These are phyloP conservation scores for Dioscorea dumetorum DNA, from an alignment of 106 monocot species.

Conservation along the genomic window DNA sequence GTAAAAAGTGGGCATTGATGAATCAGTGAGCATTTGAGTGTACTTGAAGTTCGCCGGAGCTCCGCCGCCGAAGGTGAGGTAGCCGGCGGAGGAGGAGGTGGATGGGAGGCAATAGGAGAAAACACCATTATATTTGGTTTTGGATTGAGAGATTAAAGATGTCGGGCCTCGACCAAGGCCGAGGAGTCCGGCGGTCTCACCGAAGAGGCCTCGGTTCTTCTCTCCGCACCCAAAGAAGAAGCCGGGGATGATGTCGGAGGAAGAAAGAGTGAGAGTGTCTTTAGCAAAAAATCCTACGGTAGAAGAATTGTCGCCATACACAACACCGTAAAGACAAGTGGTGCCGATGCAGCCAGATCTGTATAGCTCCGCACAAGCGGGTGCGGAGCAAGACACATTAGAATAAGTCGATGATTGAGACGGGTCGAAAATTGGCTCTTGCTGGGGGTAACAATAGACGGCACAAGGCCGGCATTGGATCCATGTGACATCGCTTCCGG, in stretches of 20 bases:
- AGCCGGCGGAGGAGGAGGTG: conserved; percentile 24
- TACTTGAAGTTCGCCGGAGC: conserved; percentile 3
- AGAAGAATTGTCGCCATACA: conserved; percentile 17
- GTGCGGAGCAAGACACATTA: conserved; percentile 26
- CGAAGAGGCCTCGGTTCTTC: conserved; percentile 25
- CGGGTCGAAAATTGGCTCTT: conserved; percentile 24
- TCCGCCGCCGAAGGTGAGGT: conserved; percentile 16
- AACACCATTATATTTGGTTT: conserved; percentile 16
- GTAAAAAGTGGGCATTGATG: conserved; percentile 21
- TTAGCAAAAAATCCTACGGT: conserved; percentile 5
- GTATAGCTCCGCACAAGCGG: conserved; percentile 12
- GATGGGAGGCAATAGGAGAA: conserved; percentile 53
- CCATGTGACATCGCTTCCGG: conserved; percentile 9
- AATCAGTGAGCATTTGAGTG: conserved; percentile 24
- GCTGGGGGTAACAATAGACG: conserved; percentile 10
- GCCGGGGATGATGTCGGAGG: conserved; percentile 8
- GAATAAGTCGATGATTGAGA: conserved; percentile 18
- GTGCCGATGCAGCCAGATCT: background rate
- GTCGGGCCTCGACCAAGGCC: conserved; percentile 29
- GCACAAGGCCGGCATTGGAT: conserved; percentile 34
- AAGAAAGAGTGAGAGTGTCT: conserved; percentile 16
- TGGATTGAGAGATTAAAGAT: conserved; percentile 27
- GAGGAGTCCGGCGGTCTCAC: conserved; percentile 17
- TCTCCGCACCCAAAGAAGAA: conserved; percentile 44
- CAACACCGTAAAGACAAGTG: conserved; percentile 13